Base-by-base conservation (phyloP, 1,139 yeast genomes). In the Geotrichum fermentans region DNA sequence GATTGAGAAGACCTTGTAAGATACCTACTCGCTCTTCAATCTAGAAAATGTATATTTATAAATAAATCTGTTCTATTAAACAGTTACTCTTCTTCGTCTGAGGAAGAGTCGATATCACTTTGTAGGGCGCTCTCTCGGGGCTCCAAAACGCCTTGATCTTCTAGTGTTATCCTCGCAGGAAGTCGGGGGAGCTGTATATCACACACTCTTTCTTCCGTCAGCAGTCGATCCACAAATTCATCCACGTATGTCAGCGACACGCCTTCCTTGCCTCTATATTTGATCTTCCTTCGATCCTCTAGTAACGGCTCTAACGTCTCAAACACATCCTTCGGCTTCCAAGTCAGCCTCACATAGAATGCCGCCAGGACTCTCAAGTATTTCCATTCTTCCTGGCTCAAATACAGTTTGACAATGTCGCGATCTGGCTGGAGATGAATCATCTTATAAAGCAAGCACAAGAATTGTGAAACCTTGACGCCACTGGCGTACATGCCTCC, bases 1-100 rank as follows among this genome's bases (percentile, higher is more conserved):
- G 69, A 81, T 80, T 58, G 98, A 92, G 74, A 89, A 89, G 79
- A 83, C 62, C 62, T 62, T 66, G 44, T 56, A 50, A 50, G 40
- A 17, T 5, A 6, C 6, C 22, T 16, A 37, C 13, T n/a, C 34
- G 17, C 13, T 30, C 21, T 47, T 48, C 24, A 41, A 34, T 36
- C 24, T 18, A 7, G 21, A 24, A 6, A 38, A 24, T 16, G 20
- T 26, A 34, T 32, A 30, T 11, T 18, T 22, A 28, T 30, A 17
- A 43, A 33, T 35, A 33, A 16, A 21, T 24, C 10, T 24, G 10
- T 6, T 24, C 28, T 24, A 6, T 24, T 24, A 24, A 24, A 6
- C 10, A 24, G n/a, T 56, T 56, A 20, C n/a, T 44, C 45, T 17
- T 51, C 54, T n/a, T 47, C 48, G 20, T 55, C 58, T 16, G 49